phyloP scores from a whole-genome alignment of 257 asterid species.

The Pogostemon cablin region DNA sequence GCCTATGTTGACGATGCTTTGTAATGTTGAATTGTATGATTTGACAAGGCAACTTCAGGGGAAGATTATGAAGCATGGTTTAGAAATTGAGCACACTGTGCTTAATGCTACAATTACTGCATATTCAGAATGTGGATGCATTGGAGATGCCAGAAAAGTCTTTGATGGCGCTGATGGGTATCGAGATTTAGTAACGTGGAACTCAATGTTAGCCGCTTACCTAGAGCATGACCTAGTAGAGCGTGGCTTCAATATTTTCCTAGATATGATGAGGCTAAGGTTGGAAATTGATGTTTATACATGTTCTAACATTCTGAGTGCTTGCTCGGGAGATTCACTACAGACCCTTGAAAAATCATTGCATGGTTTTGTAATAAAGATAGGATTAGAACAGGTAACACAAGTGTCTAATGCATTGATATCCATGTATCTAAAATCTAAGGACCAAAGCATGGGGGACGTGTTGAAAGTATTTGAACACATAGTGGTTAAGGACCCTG shows the following conservation, averaged over 20 bases:
- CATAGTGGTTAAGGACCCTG: slow-evolving; percentile 53
- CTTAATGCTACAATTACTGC: slow-evolving; percentile 71
- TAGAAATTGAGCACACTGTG: slow-evolving; percentile 60
- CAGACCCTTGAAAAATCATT: slow-evolving; percentile 56
- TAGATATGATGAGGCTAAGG: slow-evolving; percentile 59
- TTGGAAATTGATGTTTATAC: slow-evolving; percentile 68
- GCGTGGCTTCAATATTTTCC: slow-evolving; percentile 58
- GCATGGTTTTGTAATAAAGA: slow-evolving; percentile 71
- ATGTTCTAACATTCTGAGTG: slow-evolving; percentile 62
- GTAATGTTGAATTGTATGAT: slow-evolving; percentile 41
- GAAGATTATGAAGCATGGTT: slow-evolving; percentile 63
- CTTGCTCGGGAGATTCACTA: slow-evolving; percentile 46
- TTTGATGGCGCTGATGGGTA: slow-evolving; percentile 52
- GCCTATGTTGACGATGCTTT: slow-evolving; percentile 70
- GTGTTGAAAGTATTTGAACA: slow-evolving; percentile 54
- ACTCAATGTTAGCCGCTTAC: slow-evolving; percentile 80
- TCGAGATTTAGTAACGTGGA: slow-evolving; percentile 79
- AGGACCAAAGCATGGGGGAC: slow-evolving; percentile 49
- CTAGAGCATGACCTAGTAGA: slow-evolving; percentile 46
- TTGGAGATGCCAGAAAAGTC: slow-evolving; percentile 53
- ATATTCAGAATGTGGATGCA: slow-evolving; percentile 64
- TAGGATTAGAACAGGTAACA: slow-evolving; percentile 64
- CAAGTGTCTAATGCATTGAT: slow-evolving; percentile 65
- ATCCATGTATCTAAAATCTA: slow-evolving; percentile 65
- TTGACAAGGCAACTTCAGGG: slow-evolving; percentile 70